These are phyloP conservation scores for Vicia faba DNA, from an alignment of 306 rosid species.

Conservation along the genomic window DNA sequence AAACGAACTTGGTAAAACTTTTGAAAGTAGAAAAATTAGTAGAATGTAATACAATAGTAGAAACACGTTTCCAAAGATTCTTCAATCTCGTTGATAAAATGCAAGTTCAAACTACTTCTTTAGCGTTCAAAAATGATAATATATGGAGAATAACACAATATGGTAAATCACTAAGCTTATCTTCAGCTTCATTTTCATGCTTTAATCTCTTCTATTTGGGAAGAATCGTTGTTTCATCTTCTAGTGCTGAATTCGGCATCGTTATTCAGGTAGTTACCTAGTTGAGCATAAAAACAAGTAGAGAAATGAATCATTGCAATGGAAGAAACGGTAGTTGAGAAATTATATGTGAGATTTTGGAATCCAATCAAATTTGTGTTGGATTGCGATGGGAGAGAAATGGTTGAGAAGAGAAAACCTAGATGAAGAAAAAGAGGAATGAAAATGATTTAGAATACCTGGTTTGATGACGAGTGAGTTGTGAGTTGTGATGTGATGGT, in stretches of 20 bases:
- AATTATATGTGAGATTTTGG: too few relatives aligned
- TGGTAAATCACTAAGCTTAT: conserved; percentile 33
- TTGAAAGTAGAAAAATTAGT: background rate
- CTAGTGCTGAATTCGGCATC: background rate
- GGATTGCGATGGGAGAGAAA: background rate
- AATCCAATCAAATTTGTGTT: too few relatives aligned
- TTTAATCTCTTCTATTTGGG: background rate
- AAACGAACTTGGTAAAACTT: conserved; percentile 35
- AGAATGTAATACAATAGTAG: conserved; percentile 18
- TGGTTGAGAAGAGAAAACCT: conserved; percentile 4
- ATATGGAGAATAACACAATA: conserved; percentile 37
- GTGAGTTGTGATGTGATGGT: background rate
- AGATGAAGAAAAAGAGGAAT: background rate
- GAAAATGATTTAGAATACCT: background rate
- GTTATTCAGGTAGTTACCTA: background rate
- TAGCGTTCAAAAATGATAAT: conserved; percentile 23
- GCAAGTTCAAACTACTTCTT: conserved; percentile 36
- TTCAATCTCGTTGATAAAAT: conserved; percentile 30
- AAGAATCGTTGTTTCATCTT: background rate
- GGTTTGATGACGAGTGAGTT: background rate
- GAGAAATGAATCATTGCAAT: background rate
- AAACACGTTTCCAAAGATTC: conserved; percentile 26
- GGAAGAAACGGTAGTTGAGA: background rate
- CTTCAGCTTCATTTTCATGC: background rate
- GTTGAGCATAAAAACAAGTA: background rate